Evolutionary conservation across 1,139 yeast genomes (phyloP), one percentile per base, ranked within the genome.

Genomic region (Debaryomyces udenii): DNA sequence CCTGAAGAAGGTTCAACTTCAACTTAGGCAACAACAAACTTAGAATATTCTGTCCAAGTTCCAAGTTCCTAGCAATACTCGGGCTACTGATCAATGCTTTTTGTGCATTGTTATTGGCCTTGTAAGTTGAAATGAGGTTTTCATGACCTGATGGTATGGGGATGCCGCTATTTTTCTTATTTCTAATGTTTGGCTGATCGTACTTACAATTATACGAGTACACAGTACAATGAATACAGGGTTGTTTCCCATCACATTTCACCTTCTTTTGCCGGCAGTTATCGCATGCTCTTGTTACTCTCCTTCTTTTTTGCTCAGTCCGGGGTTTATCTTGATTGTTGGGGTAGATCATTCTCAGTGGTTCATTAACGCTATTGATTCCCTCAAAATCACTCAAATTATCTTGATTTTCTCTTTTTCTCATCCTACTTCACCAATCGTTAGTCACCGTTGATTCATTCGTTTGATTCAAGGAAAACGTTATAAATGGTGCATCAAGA

Each of bases 171-270:
- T 62, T 61, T 39, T 61, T 62, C 52, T 62, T 68, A 53, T 80
- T 78, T 40, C 93, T 66, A 47, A 80, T 76, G 27, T 86, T 79
- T n/a, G 93, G 93, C 55, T 83, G 86, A 54, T 83, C 83, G 55
- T 84, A 81, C 15, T 81, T 73, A 60, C 93, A 86, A 44, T 75
- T 65, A 61, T 85, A 87, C 7, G 89, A 82, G 62, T 89, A 90
- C 2, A 89, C 96, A 0, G 96, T 86, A 58, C 96, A 88, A 59
- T 86, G 94, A 37, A 84, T 83, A 63, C 96, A 89, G 1, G 96
- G 96, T 52, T 82, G 83, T 56, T 81, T 80, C 11, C 96, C 96
- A 49, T 88, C 94, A 63, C 96, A 89, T 56, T 86, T 86, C 52
- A 88, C 91, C 62, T 89, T 89, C 59, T 86, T 83, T 60, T 80